Evolutionary conservation across 257 asterid genomes (phyloP).

Genomic region (Mentha longifolia): DNA sequence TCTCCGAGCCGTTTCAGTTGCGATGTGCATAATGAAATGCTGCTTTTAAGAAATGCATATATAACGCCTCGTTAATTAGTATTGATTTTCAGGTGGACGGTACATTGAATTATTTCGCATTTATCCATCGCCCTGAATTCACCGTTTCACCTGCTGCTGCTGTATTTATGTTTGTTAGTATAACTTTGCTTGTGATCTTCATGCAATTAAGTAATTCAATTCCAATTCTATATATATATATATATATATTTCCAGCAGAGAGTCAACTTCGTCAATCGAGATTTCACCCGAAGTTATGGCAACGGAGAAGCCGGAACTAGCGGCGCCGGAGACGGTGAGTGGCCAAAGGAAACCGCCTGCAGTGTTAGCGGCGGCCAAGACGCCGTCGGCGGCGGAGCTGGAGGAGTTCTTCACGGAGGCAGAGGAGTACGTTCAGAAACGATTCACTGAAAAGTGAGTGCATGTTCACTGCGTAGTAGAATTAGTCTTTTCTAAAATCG

Average conservation of each 20-base stretch:
- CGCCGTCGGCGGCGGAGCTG: constrained; percentile 60
- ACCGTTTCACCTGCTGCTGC: constrained; percentile 24
- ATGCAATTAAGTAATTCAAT: constrained; percentile 7
- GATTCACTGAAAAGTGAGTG: constrained; percentile 60
- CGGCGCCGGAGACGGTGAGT: constrained; percentile 9
- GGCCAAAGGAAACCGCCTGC: constrained; percentile 13
- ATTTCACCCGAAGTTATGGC: constrained; percentile 17
- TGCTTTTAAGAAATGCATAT: background rate
- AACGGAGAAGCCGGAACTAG: constrained; percentile 30
- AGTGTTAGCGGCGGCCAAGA: constrained; percentile 12
- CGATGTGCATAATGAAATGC: constrained; percentile 2
- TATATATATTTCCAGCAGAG: constrained; percentile 32
- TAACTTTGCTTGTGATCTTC: background rate
- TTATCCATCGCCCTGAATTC: constrained; percentile 20
- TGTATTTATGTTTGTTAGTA: constrained; percentile 24
- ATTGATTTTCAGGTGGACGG: constrained; percentile 7
- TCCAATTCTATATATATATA: no score
- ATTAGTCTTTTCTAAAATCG: constrained; percentile 11
- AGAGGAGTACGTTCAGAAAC: constrained; percentile 56
- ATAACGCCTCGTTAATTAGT: background rate
- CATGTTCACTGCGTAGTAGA: constrained; percentile 14
- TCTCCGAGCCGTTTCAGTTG: constrained; percentile 24
- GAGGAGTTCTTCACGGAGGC: constrained; percentile 69
- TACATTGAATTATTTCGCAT: constrained; percentile 23
- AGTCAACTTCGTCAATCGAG: constrained; percentile 40